Conservation (phyloP, 371 early-diverging fungal species). For the Lichtheimia ornata region DNA sequence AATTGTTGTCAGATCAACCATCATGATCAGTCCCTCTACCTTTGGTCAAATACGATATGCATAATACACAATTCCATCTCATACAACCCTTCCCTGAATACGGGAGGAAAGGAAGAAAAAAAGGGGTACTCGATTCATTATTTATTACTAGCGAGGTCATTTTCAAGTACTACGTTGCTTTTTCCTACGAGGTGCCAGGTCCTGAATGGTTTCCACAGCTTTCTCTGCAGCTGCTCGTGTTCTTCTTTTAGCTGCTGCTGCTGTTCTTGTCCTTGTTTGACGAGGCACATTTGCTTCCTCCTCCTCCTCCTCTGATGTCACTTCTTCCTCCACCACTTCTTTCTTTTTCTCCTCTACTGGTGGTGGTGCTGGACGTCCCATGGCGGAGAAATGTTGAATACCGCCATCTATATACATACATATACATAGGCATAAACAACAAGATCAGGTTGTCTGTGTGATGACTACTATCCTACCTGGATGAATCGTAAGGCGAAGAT, state of each 20-base stretch:
- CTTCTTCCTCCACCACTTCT: background rate
- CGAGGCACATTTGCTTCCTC: too few relatives aligned
- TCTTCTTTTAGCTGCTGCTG: background rate
- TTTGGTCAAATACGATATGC: too few relatives aligned
- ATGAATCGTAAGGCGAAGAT: constrained; percentile 24
- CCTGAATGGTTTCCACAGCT: background rate
- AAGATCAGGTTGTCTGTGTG: too few relatives aligned
- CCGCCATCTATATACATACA: constrained; percentile 25
- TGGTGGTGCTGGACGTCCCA: constrained; percentile 10
- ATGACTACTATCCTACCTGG: constrained; percentile 16
- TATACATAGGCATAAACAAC: too few relatives aligned
- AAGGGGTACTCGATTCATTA: constrained; percentile 1
- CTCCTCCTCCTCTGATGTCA: too few relatives aligned
- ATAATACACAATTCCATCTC: too few relatives aligned
- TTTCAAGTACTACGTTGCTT: background rate
- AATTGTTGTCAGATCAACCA: too few relatives aligned
- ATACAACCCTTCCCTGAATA: background rate
- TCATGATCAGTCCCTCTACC: too few relatives aligned
- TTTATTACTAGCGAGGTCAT: background rate
- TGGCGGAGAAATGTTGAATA: constrained; percentile 29
- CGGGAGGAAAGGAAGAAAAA: background rate
- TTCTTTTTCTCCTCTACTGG: background rate
- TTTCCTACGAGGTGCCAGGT: background rate
- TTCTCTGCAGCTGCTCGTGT: background rate
- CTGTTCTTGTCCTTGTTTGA: background rate